A percentile compares a stretch with the other conserved stretches of the same genome.
phyloP scores from a whole-genome alignment of 768 basidiomycete genomes.

The Leccinum obscurum region DNA sequence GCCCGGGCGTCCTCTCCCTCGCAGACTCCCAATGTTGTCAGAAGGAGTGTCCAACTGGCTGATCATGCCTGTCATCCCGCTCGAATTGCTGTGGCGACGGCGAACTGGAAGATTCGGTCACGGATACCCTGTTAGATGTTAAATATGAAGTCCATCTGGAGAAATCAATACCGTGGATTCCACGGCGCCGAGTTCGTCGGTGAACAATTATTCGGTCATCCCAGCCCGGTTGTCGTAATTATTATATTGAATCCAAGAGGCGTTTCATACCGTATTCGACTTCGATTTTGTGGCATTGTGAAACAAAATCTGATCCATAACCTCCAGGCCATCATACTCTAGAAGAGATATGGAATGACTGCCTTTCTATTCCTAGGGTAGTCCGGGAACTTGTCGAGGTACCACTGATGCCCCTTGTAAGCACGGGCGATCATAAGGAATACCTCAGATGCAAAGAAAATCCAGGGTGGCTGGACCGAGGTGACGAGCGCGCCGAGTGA shows the following conservation, averaged over 20 bases:
- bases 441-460: conserved; percentile 76
- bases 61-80: not conserved
- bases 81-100: no score
- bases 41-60: not conserved
- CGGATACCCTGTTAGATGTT: not conserved
- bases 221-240: not conserved
- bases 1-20: no score
- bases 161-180: not conserved
- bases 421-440: conserved; percentile 81
- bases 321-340: conserved; percentile 3
- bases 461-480: conserved; percentile 66
- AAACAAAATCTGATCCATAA: not conserved
- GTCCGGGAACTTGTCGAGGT: conserved; percentile 69
- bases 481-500: conserved; percentile 42
- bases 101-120: not conserved
- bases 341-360: conserved; percentile 80
- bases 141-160: not conserved
- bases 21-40: not conserved
- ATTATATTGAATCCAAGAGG: not conserved
- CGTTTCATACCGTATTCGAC: not conserved
- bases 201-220: not conserved
- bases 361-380: conserved; percentile 79
- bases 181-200: not conserved
- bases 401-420: conserved; percentile 84
- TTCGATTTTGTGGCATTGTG: not conserved